Conservation (phyloP, 345 rosid genomes). For the Mangifera indica region DNA sequence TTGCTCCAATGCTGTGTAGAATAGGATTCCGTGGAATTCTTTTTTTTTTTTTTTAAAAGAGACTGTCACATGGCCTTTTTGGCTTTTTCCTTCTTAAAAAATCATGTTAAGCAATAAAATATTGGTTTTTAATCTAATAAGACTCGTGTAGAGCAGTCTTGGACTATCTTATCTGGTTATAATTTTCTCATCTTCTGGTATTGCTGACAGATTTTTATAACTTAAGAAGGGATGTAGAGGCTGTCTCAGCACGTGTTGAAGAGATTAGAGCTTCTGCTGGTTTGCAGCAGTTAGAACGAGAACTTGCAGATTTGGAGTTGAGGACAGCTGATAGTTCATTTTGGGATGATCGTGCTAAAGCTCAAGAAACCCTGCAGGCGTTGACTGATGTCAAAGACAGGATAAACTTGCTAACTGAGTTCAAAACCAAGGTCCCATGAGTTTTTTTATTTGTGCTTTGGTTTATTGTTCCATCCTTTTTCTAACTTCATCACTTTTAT, state of each 20-base stretch:
- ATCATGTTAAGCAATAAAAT: background rate
- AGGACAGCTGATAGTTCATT: constrained; percentile 71
- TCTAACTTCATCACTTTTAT: no score
- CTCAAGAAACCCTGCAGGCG: constrained; percentile 70
- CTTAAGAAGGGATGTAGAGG: constrained; percentile 77
- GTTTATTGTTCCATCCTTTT: background rate
- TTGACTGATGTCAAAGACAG: constrained; percentile 79
- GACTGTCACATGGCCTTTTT: background rate
- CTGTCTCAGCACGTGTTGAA: constrained; percentile 59
- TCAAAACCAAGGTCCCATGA: constrained; percentile 62
- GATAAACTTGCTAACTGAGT: constrained; percentile 53
- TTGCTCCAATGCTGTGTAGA: background rate
- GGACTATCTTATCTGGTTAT: background rate
- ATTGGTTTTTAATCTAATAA: background rate
- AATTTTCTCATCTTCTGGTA: background rate
- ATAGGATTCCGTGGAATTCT: background rate
- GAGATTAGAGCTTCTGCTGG: constrained; percentile 65
- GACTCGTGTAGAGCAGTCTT: background rate
- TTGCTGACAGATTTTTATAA: constrained; percentile 71
- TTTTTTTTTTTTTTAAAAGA: no score
- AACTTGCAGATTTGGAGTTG: constrained; percentile 53
- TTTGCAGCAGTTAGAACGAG: constrained; percentile 52
- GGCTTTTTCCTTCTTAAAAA: background rate
- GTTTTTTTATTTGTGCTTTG: constrained; percentile 1
- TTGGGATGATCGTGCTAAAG: constrained; percentile 82